Evolutionary conservation across 2,329 filamentous ascomycete genomes (phyloP).

Genomic region (Botryotinia globosa): DNA sequence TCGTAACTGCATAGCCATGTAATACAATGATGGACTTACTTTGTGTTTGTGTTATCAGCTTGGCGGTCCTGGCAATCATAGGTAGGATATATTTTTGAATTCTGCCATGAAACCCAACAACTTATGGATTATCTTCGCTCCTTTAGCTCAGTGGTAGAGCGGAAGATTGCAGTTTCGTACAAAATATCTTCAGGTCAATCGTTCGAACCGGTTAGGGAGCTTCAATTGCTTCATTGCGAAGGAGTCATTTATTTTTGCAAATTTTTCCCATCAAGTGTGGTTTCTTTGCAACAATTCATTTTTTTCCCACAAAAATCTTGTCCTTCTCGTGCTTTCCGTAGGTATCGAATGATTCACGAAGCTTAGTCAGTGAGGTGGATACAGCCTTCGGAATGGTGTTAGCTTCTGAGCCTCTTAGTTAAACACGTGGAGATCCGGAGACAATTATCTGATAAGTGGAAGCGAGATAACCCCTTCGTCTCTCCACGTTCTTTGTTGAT

Average conservation of each 20-base stretch:
- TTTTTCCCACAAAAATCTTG: neutral
- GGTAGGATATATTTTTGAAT: fast-evolving
- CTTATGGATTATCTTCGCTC: constrained; percentile 8
- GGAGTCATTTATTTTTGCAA: neutral
- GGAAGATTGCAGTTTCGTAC: constrained; percentile 26
- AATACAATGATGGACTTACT: too few relatives aligned
- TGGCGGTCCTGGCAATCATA: fast-evolving
- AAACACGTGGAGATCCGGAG: neutral
- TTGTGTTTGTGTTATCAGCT: neutral
- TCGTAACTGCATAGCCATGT: neutral
- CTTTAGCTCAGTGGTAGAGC: constrained; percentile 32
- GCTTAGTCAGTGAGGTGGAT: neutral
- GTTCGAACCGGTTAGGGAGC: constrained; percentile 30
- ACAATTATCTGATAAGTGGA: neutral
- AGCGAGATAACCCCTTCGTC: constrained; percentile 1
- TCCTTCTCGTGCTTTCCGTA: neutral
- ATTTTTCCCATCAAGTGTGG: neutral
- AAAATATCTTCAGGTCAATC: constrained; percentile 29
- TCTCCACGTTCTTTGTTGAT: too few relatives aligned
- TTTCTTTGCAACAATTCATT: too few relatives aligned
- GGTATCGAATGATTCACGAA: neutral
- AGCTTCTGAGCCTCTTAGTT: neutral
- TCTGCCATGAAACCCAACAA: fast-evolving
- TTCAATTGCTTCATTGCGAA: constrained; percentile 16
- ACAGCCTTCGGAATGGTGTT: neutral